Evolutionary conservation across 768 basidiomycete genomes (phyloP).

Genomic region (Auriscalpium microsporum): DNA sequence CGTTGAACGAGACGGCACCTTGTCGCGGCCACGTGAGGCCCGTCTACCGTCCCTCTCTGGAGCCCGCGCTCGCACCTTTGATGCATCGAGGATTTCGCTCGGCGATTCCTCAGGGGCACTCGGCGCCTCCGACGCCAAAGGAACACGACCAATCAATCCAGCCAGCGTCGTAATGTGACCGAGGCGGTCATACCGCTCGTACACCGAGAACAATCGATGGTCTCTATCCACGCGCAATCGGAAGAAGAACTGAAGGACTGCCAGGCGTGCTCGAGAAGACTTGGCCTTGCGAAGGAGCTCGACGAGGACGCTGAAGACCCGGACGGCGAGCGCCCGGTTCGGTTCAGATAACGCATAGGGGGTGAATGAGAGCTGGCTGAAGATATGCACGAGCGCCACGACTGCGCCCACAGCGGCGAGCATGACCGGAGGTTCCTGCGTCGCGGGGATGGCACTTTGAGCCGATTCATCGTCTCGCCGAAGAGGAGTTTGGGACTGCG

Average conservation of each 20-base stretch:
- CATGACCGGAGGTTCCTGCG: slow-evolving; percentile 11
- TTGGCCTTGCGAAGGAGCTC: slow-evolving; percentile 36
- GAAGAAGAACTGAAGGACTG: slow-evolving; percentile 79
- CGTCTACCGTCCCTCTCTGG: slow-evolving; percentile 14
- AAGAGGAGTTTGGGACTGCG: slow-evolving; percentile 41
- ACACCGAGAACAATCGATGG: slow-evolving; percentile 71
- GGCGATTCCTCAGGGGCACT: slow-evolving; percentile 7
- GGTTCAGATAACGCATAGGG: slow-evolving; percentile 41
- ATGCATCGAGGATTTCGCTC: slow-evolving; percentile 5
- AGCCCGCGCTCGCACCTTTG: slow-evolving; percentile 11
- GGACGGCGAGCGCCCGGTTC: slow-evolving; percentile 45
- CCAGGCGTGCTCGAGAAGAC: slow-evolving; percentile 54
- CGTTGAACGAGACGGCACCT: slow-evolving; percentile 10
- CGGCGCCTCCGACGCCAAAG: slow-evolving; percentile 7
- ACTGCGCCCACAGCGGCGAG: slow-evolving; percentile 51
- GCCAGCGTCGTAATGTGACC: slow-evolving; percentile 53
- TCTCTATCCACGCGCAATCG: slow-evolving; percentile 84
- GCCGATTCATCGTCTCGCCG: slow-evolving; percentile 29
- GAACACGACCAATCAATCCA: slow-evolving; percentile 49
- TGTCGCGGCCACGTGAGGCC: slow-evolving; percentile 14
- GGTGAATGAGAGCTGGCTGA: slow-evolving; percentile 64
- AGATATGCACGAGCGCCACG: slow-evolving; percentile 54
- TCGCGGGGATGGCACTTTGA: slow-evolving; percentile 19
- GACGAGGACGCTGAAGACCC: slow-evolving; percentile 45
- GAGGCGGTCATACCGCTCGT: slow-evolving; percentile 44